A percentile compares a stretch with the other conserved stretches of the same genome.
Conservation (phyloP, 306 rosid genomes). For the Castanea crenata region DNA sequence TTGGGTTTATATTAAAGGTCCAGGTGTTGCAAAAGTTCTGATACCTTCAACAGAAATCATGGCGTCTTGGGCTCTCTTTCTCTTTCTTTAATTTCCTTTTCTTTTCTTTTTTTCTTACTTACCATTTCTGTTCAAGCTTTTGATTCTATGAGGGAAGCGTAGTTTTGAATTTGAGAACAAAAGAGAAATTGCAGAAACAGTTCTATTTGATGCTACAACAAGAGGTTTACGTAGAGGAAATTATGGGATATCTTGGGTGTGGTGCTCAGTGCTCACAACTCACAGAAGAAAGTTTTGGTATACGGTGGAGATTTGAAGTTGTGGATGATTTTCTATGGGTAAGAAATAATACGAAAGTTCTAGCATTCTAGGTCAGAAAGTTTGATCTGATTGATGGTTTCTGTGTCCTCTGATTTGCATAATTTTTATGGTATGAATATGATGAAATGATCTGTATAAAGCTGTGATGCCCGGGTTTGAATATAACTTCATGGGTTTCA, state of each 20-base stretch:
- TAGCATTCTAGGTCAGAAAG: background rate
- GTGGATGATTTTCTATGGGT: background rate
- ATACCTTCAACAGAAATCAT: slow-evolving; percentile 52
- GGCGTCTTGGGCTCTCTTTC: slow-evolving; percentile 28
- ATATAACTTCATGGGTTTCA: background rate
- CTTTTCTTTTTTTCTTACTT: background rate
- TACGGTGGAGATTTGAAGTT: background rate
- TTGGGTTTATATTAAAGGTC: slow-evolving; percentile 13
- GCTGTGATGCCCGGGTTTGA: slow-evolving; percentile 3
- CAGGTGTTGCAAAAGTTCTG: slow-evolving; percentile 92
- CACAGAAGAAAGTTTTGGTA: background rate
- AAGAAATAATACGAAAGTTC: too few relatives aligned
- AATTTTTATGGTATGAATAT: background rate
- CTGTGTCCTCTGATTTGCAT: background rate
- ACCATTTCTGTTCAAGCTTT: slow-evolving; percentile 1
- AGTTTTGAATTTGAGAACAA: slow-evolving; percentile 25
- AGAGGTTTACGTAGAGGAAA: background rate
- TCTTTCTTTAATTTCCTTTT: background rate
- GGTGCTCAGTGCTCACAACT: too few relatives aligned
- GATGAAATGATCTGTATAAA: background rate
- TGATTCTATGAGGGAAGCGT: background rate
- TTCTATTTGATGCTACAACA: slow-evolving; percentile 1
- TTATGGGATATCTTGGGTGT: background rate
- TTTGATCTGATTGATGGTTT: background rate
- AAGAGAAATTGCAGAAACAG: slow-evolving; percentile 14